These are phyloP conservation scores for Calocybe gangraenosa DNA, from an alignment of 768 basidiomycete genomes.

Conservation along the genomic window DNA sequence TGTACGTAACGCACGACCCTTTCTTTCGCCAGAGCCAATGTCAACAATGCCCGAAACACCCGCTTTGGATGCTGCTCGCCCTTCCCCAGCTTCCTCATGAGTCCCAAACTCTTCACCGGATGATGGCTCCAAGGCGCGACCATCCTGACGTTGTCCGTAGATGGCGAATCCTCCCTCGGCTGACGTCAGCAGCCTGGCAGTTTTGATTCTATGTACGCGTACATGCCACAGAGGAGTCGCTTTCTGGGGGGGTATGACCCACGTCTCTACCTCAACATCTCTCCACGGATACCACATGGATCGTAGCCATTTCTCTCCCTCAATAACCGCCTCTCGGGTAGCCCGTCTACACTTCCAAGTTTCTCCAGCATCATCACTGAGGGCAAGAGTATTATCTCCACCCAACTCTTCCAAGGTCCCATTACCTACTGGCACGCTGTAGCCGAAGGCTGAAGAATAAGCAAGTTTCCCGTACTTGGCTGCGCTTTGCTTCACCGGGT, in stretches of 20 bases:
- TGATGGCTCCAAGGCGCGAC: slow-evolving; percentile 51
- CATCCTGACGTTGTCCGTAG: slow-evolving; percentile 61
- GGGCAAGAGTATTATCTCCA: slow-evolving; percentile 65
- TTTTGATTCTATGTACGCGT: slow-evolving; percentile 59
- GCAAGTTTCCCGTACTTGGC: slow-evolving; percentile 79
- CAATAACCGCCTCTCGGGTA: slow-evolving; percentile 56
- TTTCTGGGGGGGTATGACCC: slow-evolving; percentile 60
- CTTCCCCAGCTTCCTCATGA: slow-evolving; percentile 40
- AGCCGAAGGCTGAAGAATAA: slow-evolving; percentile 76
- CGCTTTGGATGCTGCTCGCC: slow-evolving; percentile 51
- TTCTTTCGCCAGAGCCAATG: slow-evolving; percentile 29
- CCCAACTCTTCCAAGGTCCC: slow-evolving; percentile 68
- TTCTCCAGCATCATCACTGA: slow-evolving; percentile 69
- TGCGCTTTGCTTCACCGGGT: slow-evolving; percentile 72
- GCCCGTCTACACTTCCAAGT: slow-evolving; percentile 67
- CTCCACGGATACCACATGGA: slow-evolving; percentile 76
- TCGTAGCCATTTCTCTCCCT: slow-evolving; percentile 50
- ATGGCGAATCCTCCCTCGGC: slow-evolving; percentile 73
- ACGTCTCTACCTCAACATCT: slow-evolving; percentile 71
- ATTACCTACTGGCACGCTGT: slow-evolving; percentile 66
- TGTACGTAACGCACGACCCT: slow-evolving; percentile 47
- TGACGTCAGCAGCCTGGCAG: slow-evolving; percentile 44
- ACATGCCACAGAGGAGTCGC: slow-evolving; percentile 65
- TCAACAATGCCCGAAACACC: slow-evolving; percentile 63
- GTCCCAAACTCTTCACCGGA: slow-evolving; percentile 42